Percentiles rank a stretch among this genome's conserved stretches.
phyloP scores from a whole-genome alignment of 148 eudicot species.

The Persicaria tinctoria region DNA sequence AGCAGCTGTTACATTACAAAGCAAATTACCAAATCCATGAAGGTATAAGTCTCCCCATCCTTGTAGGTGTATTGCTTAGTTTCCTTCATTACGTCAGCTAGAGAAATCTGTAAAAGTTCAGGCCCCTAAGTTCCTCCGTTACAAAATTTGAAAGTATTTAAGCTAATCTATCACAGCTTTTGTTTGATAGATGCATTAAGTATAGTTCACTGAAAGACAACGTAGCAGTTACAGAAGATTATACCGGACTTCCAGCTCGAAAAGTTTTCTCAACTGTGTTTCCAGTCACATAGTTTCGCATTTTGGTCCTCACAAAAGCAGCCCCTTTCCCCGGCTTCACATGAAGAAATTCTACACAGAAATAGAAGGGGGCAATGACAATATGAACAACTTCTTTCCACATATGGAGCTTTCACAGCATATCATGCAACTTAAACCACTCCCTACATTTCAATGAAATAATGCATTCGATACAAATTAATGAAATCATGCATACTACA shows the following conservation, averaged over 20 bases:
- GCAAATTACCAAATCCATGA: conserved; percentile 77
- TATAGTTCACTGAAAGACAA: not conserved
- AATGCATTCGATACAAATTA: not conserved
- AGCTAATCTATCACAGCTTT: not conserved
- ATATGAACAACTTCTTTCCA: not conserved
- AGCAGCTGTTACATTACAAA: conserved; percentile 3
- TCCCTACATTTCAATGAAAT: not conserved
- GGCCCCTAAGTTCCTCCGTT: not conserved
- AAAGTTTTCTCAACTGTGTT: conserved; percentile 92
- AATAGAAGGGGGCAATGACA: not conserved
- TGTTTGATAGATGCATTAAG: not conserved
- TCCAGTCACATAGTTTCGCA: conserved; percentile 79
- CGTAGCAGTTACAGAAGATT: not conserved
- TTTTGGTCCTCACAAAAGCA: conserved; percentile 89
- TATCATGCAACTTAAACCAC: not conserved
- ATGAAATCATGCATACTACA: not conserved
- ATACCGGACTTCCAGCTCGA: conserved; percentile 90
- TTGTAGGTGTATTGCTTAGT: conserved; percentile 90
- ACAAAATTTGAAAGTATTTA: not conserved
- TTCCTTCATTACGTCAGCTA: conserved; percentile 79
- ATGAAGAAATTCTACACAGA: conserved; percentile 73
- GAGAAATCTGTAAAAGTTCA: conserved; percentile 39
- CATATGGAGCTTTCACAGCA: not conserved
- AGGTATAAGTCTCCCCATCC: conserved; percentile 73
- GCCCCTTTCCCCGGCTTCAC: conserved; percentile 99